Percentiles rank a stretch among this genome's conserved stretches.
These are phyloP conservation scores for Sugiyamaella valdiviana DNA, from an alignment of 805 yeast species.

Conservation along the genomic window DNA sequence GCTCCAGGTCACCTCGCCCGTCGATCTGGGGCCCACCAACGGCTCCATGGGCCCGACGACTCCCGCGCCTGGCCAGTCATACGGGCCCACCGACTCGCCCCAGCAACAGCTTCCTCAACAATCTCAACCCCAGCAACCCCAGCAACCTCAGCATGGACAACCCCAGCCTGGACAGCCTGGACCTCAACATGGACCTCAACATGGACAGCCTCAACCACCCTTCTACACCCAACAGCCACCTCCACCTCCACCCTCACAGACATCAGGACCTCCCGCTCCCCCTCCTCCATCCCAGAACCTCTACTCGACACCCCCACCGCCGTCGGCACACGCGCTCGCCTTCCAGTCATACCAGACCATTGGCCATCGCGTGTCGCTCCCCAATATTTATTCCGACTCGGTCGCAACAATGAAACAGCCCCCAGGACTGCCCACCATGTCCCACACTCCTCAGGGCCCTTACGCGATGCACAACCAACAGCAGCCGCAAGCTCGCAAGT, in stretches of 20 bases:
- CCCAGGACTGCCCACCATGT: slow-evolving; percentile 1
- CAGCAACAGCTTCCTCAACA: too few species aligned
- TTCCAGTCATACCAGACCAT: slow-evolving; percentile 12
- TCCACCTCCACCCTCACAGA: too few species aligned
- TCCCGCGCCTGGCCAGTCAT: too few species aligned
- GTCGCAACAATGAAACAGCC: slow-evolving; percentile 1
- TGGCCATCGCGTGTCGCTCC: slow-evolving; percentile 23
- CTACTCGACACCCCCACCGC: neutral
- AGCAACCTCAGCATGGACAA: slow-evolving; percentile 3
- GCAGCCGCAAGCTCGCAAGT: slow-evolving; percentile 1
- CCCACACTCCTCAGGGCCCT: slow-evolving; percentile 1
- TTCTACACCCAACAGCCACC: neutral
- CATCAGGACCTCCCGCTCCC: too few species aligned
- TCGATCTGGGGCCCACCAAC: neutral
- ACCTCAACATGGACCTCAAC: too few species aligned
- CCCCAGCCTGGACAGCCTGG: too few species aligned
- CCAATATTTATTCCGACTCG: slow-evolving; percentile 20
- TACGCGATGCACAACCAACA: slow-evolving; percentile 14
- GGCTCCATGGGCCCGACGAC: too few species aligned
- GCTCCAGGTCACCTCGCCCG: slow-evolving; percentile 14
- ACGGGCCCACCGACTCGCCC: too few species aligned
- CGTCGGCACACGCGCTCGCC: slow-evolving; percentile 2
- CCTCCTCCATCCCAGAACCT: slow-evolving; percentile 3
- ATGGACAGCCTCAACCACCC: neutral
- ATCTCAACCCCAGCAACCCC: neutral